These are phyloP conservation scores for Chenopodium formosanum DNA, from an alignment of 148 eudicot genomes.

Conservation along the genomic window DNA sequence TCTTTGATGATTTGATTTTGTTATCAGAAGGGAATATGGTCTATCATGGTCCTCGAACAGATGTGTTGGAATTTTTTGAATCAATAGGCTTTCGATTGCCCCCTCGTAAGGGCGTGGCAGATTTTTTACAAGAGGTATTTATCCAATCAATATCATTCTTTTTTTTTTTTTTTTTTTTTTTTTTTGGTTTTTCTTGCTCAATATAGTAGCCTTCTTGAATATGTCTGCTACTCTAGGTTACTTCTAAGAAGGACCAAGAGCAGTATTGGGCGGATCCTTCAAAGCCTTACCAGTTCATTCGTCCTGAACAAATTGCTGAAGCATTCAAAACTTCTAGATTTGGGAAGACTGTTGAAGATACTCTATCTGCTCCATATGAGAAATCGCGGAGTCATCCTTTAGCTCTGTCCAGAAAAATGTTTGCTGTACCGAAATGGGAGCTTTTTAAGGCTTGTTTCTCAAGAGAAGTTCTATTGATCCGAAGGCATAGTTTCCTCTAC, in stretches of 20 bases:
- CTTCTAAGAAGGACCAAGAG: constrained; percentile 83
- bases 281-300: constrained; percentile 60
- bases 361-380: constrained; percentile 52
- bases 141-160: not conserved
- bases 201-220: not conserved
- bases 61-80: constrained; percentile 70
- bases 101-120: constrained; percentile 81
- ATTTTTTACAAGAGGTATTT: constrained; percentile 91
- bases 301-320: constrained; percentile 67
- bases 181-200: not conserved
- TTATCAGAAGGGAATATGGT: constrained; percentile 69
- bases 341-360: constrained; percentile 48
- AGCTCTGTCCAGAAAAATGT: constrained; percentile 53
- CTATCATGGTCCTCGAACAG: constrained; percentile 73
- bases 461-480: constrained; percentile 67
- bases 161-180: not conserved
- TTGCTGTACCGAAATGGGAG: constrained; percentile 58
- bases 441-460: constrained; percentile 64
- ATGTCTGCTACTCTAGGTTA: constrained; percentile 48
- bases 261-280: constrained; percentile 90
- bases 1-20: constrained; percentile 74
- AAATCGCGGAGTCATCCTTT: constrained; percentile 52
- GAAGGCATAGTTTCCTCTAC: constrained; percentile 71
- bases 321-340: constrained; percentile 61
- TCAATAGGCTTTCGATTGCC: constrained; percentile 69